Base-by-base conservation (phyloP, 2,329 filamentous ascomycete species). In the Macrophomina phaseolina region DNA sequence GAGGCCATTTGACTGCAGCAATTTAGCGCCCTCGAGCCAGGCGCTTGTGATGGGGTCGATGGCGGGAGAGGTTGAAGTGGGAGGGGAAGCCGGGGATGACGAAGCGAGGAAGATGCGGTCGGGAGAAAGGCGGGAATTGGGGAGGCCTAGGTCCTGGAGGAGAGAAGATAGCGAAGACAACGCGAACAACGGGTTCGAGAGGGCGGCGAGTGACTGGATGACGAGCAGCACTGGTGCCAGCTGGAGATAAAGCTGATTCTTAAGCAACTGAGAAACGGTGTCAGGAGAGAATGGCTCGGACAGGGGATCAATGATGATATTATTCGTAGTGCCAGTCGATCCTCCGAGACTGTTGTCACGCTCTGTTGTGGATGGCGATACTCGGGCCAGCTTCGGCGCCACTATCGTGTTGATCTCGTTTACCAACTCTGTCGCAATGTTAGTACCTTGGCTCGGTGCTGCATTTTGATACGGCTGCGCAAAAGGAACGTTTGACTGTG, bases 1-100 rank as follows among this genome's bases (percentile, higher is more conserved):
- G 42, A 61, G 40, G n/a, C 40, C 42, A n/a, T 61, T 61, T 4
- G 40, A 48, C 14, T 61, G 40, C 40, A 61, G 30, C 9, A 61
- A 38, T 7, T 58, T 58, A 4, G 23, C 38, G 23, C 40, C 40
- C 9, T 30, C 56, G 18, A 61, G 23, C 56, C 40, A 61, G 28
- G 40, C 40, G 40, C 40, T 61, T 4, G 53, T 40, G 12, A 40
- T 42, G 53, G 53, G 53, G 23, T 42, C 38, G 52, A 38, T 16
- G 34, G 36, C 49, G 28, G 28, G 28, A 12, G 14, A 34, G 32
- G 11, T 18, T 9, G n/a, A 5, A 36, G 51, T 18, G 5, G 51
- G 32, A 12, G 51, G 23, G n/a, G 28, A 34, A n/a, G 30, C n/a
- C 1, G 49, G 9, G 12, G 14, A 32, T 3, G 49, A 34, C 32